phyloP scores from a whole-genome alignment of 148 eudicot species.

The Silene conica region DNA sequence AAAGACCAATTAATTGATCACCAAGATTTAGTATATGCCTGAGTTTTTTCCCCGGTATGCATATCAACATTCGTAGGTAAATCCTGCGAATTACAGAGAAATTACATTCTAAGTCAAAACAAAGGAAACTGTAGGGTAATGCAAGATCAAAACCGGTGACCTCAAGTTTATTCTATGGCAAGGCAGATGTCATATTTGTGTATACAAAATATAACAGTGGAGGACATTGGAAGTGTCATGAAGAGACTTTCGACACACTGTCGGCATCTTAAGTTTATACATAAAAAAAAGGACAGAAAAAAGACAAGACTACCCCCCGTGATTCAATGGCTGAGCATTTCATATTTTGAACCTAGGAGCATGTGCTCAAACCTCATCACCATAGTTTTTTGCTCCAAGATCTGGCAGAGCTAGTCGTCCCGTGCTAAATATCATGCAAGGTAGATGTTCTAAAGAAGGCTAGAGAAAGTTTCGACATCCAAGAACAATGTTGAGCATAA shows the following conservation, averaged over 20 bases:
- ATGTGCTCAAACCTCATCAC: too few relatives aligned
- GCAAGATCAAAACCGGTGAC: not conserved
- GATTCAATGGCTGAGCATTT: too few relatives aligned
- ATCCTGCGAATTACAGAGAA: constrained; percentile 46
- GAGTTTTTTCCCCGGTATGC: constrained; percentile 92
- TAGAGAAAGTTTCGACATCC: not conserved
- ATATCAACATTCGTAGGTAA: constrained; percentile 80
- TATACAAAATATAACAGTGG: not conserved
- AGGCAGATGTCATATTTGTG: not conserved
- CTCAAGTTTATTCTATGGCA: not conserved
- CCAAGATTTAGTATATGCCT: constrained; percentile 57
- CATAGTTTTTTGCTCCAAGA: too few relatives aligned
- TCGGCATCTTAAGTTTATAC: too few relatives aligned
- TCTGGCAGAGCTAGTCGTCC: too few relatives aligned
- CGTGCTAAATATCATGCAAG: too few relatives aligned
- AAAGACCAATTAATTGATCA: constrained; percentile 58
- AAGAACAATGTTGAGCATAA: not conserved
- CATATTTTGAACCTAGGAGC: too few relatives aligned
- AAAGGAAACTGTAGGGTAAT: not conserved
- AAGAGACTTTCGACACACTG: too few relatives aligned
- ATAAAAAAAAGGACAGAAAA: too few relatives aligned
- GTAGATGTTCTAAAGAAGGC: not conserved
- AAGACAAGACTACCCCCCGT: too few relatives aligned
- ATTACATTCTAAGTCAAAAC: constrained; percentile 1
- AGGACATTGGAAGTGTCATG: too few relatives aligned